These are phyloP conservation scores for Erodium maritimum DNA, from an alignment of 345 rosid genomes.

Conservation along the genomic window DNA sequence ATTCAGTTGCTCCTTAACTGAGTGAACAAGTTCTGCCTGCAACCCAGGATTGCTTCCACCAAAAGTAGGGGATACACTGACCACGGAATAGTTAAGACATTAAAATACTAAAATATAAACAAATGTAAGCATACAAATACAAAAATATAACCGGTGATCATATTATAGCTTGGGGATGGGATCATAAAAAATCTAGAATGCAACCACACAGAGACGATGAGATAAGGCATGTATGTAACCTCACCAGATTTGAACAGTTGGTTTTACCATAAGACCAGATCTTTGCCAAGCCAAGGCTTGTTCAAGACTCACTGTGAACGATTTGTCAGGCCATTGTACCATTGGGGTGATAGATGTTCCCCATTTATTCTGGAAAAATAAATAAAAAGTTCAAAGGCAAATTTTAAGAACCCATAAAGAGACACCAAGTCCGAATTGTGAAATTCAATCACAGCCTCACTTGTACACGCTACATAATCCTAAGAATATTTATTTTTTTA, in stretches of 20 bases:
- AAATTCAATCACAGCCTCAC: neutral
- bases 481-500: neutral
- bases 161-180: too few species aligned
- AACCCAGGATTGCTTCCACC: constrained; percentile 93
- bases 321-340: constrained; percentile 89
- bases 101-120: neutral
- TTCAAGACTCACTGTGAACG: constrained; percentile 53
- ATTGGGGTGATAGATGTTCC: constrained; percentile 82
- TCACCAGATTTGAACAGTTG: constrained; percentile 73
- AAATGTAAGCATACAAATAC: neutral
- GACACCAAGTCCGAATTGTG: neutral
- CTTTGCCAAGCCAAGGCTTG: constrained; percentile 89
- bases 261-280: constrained; percentile 86
- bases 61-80: constrained; percentile 65
- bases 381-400: neutral
- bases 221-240: neutral
- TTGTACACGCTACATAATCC: neutral
- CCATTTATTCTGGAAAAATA: constrained; percentile 56
- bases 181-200: neutral
- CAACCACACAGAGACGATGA: neutral
- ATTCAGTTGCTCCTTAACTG: constrained; percentile 63
- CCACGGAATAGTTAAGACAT: neutral
- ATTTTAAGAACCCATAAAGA: neutral
- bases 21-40: constrained; percentile 65
- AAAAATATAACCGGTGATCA: neutral